Percentiles rank a stretch among this genome's conserved stretches.
phyloP scores from a whole-genome alignment of 225 moss, liverwort and hornwort species.

The Antitrichia curtipendula region DNA sequence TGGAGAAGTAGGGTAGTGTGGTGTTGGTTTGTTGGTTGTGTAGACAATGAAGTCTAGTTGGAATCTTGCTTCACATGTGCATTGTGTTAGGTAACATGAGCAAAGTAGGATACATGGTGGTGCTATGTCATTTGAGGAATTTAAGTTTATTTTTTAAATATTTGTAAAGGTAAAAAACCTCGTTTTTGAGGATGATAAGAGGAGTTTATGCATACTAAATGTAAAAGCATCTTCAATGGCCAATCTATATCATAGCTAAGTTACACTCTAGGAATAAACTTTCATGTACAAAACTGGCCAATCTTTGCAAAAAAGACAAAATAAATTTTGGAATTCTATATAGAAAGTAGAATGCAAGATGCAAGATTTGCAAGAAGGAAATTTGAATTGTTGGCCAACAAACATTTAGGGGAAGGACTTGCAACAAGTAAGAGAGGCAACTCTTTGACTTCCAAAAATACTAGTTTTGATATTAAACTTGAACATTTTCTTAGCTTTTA shows the following conservation, averaged over 20 bases:
- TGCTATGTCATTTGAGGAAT: accelerated
- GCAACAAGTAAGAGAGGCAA: accelerated
- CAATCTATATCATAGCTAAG: neutral
- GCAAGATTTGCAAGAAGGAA: neutral
- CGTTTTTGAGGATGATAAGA: too few species aligned
- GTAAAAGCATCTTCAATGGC: neutral
- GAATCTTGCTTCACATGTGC: neutral
- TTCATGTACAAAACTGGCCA: accelerated
- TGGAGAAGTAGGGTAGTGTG: accelerated
- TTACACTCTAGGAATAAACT: accelerated
- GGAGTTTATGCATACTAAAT: neutral
- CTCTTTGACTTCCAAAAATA: accelerated
- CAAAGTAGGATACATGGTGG: neutral
- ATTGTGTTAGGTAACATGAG: accelerated
- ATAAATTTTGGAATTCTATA: neutral
- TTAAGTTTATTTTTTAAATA: neutral
- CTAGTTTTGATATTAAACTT: neutral
- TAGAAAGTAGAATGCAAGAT: too few species aligned
- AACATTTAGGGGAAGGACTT: neutral
- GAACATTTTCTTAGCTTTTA: neutral
- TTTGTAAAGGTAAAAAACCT: neutral
- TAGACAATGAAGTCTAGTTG: accelerated
- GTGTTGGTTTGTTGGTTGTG: neutral
- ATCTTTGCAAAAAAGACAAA: neutral
- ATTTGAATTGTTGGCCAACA: neutral